These are phyloP conservation scores for Skeletonema marinoi DNA, from an alignment of 108 stramenopile genomes.

Conservation along the genomic window DNA sequence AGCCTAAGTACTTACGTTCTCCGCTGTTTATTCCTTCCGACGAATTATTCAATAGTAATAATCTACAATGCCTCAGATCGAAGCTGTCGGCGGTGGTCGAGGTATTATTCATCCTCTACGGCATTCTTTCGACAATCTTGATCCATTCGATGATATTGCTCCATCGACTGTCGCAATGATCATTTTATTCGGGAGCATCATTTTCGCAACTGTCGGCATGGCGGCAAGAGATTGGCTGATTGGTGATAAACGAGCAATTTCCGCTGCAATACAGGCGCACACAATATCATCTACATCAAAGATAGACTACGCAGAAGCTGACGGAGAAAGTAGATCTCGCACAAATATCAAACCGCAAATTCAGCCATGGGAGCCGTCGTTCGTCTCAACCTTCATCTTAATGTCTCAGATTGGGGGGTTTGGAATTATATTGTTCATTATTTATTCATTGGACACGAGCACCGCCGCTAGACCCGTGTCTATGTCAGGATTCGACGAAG, in stretches of 20 bases:
- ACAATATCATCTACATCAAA: neutral
- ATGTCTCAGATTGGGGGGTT: conserved; percentile 43
- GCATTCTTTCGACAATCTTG: neutral
- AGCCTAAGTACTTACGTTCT: too few relatives aligned
- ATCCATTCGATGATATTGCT: conserved; percentile 7
- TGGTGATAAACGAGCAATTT: conserved; percentile 43
- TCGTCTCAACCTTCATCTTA: conserved; percentile 37
- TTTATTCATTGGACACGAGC: conserved; percentile 16
- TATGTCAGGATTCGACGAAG: conserved; percentile 42
- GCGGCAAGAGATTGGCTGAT: conserved; percentile 26
- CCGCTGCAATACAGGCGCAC: conserved; percentile 13
- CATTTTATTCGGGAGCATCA: conserved; percentile 46
- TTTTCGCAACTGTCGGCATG: conserved; percentile 45
- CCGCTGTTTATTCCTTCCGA: too few relatives aligned
- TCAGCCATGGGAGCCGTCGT: conserved; percentile 20
- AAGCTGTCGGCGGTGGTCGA: neutral
- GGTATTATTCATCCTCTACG: neutral
- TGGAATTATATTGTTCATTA: conserved; percentile 38
- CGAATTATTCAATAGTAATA: too few relatives aligned
- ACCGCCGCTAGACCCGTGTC: neutral
- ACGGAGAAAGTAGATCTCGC: neutral
- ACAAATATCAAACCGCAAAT: neutral
- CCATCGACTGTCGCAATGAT: conserved; percentile 44
- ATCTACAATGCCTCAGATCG: neutral
- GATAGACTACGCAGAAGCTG: neutral